Conservation (phyloP, 129 eudicot species). For the Flaveria trinervia region DNA sequence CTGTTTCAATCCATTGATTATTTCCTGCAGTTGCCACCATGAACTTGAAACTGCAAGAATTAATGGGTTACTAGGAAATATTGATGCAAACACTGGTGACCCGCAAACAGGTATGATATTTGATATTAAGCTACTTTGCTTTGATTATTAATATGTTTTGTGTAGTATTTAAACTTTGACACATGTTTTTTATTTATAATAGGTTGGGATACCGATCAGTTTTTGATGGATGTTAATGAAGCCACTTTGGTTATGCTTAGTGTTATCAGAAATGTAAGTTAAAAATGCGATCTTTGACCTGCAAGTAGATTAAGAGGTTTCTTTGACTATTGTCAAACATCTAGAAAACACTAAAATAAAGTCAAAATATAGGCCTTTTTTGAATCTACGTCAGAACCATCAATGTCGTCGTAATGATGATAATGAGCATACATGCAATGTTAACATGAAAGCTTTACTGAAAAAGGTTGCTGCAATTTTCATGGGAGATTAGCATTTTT, state of each 20-base stretch:
- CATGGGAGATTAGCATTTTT: not conserved
- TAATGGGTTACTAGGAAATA: constrained; percentile 83
- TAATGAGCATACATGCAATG: not conserved
- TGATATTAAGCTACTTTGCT: not conserved
- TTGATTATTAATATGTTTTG: constrained; percentile 3
- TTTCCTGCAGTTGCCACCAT: constrained; percentile 77
- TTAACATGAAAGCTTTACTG: not conserved
- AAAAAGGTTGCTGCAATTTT: not conserved
- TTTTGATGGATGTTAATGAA: constrained; percentile 83
- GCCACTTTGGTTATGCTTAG: constrained; percentile 91
- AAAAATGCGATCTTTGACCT: constrained; percentile 9
- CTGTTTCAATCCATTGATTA: not conserved
- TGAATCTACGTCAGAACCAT: not conserved
- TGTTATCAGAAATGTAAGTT: constrained; percentile 76
- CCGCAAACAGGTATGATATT: constrained; percentile 71
- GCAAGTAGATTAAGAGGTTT: not conserved
- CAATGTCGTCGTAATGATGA: constrained; percentile 1
- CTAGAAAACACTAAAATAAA: not conserved
- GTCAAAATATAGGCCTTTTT: not conserved
- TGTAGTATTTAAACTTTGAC: constrained; percentile 9
- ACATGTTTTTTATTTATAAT: not conserved
- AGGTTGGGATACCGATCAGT: constrained; percentile 99
- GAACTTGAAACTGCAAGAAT: constrained; percentile 98
- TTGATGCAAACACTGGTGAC: constrained; percentile 96
- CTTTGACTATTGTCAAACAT: constrained; percentile 10